Evolutionary conservation across 1,139 yeast species (phyloP).

Genomic region (Schwanniomyces etchellsii): DNA sequence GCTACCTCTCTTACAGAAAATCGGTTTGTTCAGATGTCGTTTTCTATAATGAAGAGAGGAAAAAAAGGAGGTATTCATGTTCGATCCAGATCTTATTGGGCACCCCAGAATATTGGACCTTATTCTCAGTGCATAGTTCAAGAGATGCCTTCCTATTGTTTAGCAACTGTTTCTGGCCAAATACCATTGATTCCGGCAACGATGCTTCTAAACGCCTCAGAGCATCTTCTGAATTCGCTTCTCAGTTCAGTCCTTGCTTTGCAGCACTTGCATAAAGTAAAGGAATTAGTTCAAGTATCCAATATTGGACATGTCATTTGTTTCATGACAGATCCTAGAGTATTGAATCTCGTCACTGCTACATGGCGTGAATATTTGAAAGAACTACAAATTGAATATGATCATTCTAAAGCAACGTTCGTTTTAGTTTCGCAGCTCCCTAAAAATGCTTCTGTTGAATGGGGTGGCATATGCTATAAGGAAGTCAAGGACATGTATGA

Average conservation of each 20-base stretch:
- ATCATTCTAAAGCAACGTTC: slow-evolving; percentile 32
- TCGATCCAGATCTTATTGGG: slow-evolving; percentile 93
- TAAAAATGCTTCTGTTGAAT: slow-evolving; percentile 65
- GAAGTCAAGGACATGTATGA: slow-evolving; percentile 31
- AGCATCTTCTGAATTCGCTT: slow-evolving; percentile 14
- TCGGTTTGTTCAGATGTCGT: slow-evolving; percentile 50
- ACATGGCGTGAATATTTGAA: slow-evolving; percentile 38
- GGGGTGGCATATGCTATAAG: slow-evolving; percentile 61
- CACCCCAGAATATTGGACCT: slow-evolving; percentile 97
- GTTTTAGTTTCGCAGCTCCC: slow-evolving; percentile 65
- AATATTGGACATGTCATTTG: slow-evolving; percentile 48
- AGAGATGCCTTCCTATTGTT: slow-evolving; percentile 25
- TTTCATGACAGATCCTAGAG: slow-evolving; percentile 35
- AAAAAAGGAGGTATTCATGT: slow-evolving; percentile 72
- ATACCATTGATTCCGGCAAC: slow-evolving; percentile 75
- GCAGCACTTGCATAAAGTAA: slow-evolving; percentile 69
- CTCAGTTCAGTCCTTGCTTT: slow-evolving; percentile 49
- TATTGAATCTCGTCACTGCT: slow-evolving; percentile 21
- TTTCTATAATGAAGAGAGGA: slow-evolving; percentile 33
- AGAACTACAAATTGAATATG: slow-evolving; percentile 8
- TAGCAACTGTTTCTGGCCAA: slow-evolving; percentile 82
- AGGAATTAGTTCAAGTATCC: slow-evolving; percentile 43
- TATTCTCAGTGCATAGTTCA: slow-evolving; percentile 78
- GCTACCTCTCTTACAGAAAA: slow-evolving; percentile 46
- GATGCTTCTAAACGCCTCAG: slow-evolving; percentile 41